phyloP scores from a whole-genome alignment of 2,329 filamentous ascomycete species.

The Botrytis pseudocinerea region DNA sequence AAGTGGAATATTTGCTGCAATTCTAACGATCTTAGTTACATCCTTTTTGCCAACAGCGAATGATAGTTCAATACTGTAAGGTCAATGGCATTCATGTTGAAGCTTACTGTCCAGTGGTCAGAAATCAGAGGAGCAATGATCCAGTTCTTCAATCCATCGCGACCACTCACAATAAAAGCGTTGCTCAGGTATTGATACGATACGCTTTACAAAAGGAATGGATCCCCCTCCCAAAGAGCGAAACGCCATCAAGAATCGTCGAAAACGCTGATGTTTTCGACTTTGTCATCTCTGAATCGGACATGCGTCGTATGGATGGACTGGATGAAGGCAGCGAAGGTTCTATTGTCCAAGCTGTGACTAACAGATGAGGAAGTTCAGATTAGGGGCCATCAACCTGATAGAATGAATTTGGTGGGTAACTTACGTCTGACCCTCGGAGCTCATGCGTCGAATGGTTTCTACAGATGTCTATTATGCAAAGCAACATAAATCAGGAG shows the following conservation, averaged over 20 bases:
- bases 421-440: background rate
- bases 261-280: slow-evolving; percentile 57
- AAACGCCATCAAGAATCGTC: slow-evolving; percentile 57
- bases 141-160: slow-evolving; percentile 56
- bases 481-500: background rate
- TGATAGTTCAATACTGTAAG: slow-evolving; percentile 52
- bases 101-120: slow-evolving; percentile 53
- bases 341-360: slow-evolving; percentile 38
- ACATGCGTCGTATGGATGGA: slow-evolving; percentile 56
- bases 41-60: slow-evolving; percentile 64
- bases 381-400: no score
- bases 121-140: slow-evolving; percentile 58
- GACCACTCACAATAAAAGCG: slow-evolving; percentile 58
- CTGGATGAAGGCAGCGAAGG: slow-evolving; percentile 52
- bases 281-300: slow-evolving; percentile 57
- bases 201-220: slow-evolving; percentile 60
- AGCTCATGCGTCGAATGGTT: background rate
- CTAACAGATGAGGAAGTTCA: slow-evolving; percentile 24
- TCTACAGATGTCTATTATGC: background rate
- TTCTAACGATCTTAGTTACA: slow-evolving; percentile 48
- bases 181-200: slow-evolving; percentile 66
- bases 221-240: slow-evolving; percentile 68
- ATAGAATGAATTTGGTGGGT: background rate
- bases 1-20: background rate
- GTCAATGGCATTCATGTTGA: slow-evolving; percentile 53